phyloP scores from a whole-genome alignment of 176 grass and related monocot genomes.

The Lolium perenne region DNA sequence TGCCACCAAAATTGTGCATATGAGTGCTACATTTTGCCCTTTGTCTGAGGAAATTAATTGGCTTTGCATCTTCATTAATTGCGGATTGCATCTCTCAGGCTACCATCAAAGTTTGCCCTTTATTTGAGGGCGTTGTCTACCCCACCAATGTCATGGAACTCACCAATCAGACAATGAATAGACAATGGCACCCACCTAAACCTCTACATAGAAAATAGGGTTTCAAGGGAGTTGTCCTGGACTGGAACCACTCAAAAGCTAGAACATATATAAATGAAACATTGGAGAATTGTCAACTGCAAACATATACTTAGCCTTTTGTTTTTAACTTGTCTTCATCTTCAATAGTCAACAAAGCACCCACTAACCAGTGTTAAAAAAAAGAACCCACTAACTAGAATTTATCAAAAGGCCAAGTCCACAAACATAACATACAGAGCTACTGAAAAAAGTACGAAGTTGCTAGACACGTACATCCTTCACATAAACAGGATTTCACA shows the following conservation, averaged over 20 bases:
- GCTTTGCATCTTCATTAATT: neutral
- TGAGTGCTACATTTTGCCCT: neutral
- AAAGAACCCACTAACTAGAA: constrained; percentile 9
- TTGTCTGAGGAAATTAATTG: constrained; percentile 5
- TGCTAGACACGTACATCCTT: neutral
- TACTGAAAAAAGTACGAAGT: neutral
- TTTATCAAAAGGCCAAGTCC: neutral
- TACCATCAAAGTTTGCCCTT: constrained; percentile 2
- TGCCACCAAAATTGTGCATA: neutral
- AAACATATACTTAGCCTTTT: neutral
- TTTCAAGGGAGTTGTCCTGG: constrained; percentile 8
- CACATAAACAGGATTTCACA: constrained; percentile 5
- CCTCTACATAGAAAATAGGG: neutral
- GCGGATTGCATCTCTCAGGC: neutral
- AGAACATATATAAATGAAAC: neutral
- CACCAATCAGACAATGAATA: neutral
- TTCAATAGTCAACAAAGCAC: neutral
- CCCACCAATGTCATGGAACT: constrained; percentile 11
- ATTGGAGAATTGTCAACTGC: neutral
- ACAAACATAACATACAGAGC: neutral
- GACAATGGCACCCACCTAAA: neutral
- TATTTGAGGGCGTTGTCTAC: constrained; percentile 17
- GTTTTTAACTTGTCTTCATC: neutral
- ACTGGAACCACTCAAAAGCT: neutral
- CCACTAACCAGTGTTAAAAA: neutral